Conservation (phyloP, 805 yeast genomes). For the Candida nonsorbophila region DNA sequence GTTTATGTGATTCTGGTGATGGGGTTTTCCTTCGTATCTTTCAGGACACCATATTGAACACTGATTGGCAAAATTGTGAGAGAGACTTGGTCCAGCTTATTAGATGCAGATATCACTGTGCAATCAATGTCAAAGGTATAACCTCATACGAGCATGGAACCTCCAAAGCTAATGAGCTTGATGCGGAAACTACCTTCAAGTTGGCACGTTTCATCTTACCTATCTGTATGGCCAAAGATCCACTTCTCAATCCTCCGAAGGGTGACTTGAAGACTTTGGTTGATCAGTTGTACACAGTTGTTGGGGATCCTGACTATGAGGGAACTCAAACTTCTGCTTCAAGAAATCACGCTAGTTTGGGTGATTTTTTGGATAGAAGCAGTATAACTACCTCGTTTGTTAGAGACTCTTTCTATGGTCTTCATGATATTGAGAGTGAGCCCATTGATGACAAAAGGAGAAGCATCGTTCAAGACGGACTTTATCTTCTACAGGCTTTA, state of each 20-base stretch:
- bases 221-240: constrained; percentile 52
- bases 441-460: constrained; percentile 14
- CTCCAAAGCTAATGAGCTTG: constrained; percentile 20
- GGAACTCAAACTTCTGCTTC: constrained; percentile 36
- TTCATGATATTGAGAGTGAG: constrained; percentile 22
- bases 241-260: constrained; percentile 54
- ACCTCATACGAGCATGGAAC: constrained; percentile 63
- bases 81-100: constrained; percentile 72
- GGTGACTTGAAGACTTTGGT: constrained; percentile 68
- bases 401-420: constrained; percentile 50
- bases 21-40: constrained; percentile 60
- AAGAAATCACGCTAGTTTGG: constrained; percentile 28
- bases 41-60: constrained; percentile 35
- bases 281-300: constrained; percentile 64
- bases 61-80: constrained; percentile 44
- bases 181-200: constrained; percentile 21
- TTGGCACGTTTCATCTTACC: constrained; percentile 50
- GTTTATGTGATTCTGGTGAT: constrained; percentile 60
- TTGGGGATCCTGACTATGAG: constrained; percentile 59
- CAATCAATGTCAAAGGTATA: constrained; percentile 52
- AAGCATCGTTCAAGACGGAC: constrained; percentile 43
- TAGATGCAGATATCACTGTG: constrained; percentile 71
- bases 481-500: constrained; percentile 67
- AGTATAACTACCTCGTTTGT: constrained; percentile 41
- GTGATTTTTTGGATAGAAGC: constrained; percentile 42